Evolutionary conservation across 164 flowering plant species (phyloP).

Genomic region (Paratinospora sagittata): DNA sequence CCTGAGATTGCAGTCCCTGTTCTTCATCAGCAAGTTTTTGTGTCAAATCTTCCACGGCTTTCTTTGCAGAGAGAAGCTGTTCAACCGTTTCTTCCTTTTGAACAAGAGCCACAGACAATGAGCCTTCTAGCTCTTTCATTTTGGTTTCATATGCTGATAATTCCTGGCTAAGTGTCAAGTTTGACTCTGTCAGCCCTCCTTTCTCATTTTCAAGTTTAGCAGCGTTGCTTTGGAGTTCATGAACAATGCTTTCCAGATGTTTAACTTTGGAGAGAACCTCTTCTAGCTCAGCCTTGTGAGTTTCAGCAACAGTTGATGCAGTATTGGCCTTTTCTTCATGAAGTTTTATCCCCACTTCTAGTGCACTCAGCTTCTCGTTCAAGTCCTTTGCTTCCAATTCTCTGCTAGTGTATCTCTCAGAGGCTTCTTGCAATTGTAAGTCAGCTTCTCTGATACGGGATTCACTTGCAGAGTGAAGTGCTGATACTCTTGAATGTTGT

Average conservation of each 20-base stretch:
- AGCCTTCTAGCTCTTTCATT: slow-evolving; percentile 40
- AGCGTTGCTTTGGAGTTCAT: slow-evolving; percentile 43
- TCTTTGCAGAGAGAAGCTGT: slow-evolving; percentile 45
- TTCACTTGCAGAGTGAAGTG: slow-evolving; percentile 41
- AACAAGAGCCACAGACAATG: slow-evolving; percentile 29
- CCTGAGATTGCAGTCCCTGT: slow-evolving; percentile 63
- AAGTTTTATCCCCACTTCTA: slow-evolving; percentile 36
- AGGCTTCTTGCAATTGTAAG: slow-evolving; percentile 39
- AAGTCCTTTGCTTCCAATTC: slow-evolving; percentile 56
- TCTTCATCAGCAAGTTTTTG: slow-evolving; percentile 49
- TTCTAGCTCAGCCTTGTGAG: slow-evolving; percentile 55
- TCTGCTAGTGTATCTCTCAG: slow-evolving; percentile 29
- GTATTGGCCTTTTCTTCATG: slow-evolving; percentile 44
- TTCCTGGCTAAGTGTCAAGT: slow-evolving; percentile 58
- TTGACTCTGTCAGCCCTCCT: slow-evolving; percentile 56
- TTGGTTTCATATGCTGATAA: slow-evolving; percentile 49
- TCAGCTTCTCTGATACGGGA: slow-evolving; percentile 40
- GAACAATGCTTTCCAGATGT: slow-evolving; percentile 40
- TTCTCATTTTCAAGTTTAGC: slow-evolving; percentile 42
- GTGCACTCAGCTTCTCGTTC: slow-evolving; percentile 39
- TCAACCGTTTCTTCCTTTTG: slow-evolving; percentile 52
- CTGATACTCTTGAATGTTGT: slow-evolving; percentile 47
- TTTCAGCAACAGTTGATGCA: slow-evolving; percentile 37
- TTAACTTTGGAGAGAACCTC: slow-evolving; percentile 41
- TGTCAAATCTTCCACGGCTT: slow-evolving; percentile 51